Conservation (phyloP, 2,329 filamentous ascomycete genomes). For the Ustulina deusta region DNA sequence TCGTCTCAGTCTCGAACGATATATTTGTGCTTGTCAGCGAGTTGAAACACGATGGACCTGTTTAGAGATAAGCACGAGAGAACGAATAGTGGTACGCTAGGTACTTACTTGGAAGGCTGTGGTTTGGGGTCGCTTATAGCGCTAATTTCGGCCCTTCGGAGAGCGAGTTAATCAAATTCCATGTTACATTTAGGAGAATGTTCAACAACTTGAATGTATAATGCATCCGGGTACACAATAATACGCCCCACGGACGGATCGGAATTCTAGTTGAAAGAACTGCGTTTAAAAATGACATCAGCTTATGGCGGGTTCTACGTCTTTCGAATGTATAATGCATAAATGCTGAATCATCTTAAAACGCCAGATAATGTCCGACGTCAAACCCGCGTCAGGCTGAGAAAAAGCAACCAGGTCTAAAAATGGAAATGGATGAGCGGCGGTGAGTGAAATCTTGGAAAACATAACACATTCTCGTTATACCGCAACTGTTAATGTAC, state of each 20-base stretch:
- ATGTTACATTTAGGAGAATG: neutral
- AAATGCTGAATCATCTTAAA: neutral
- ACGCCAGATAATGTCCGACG: neutral
- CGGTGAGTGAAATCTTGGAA: too few species aligned
- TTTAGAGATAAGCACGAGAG: neutral
- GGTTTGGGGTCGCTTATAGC: neutral
- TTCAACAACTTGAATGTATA: neutral
- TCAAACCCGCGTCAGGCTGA: neutral
- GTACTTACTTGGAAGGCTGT: too few species aligned
- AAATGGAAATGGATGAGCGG: too few species aligned
- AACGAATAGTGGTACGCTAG: too few species aligned
- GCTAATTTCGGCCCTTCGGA: neutral
- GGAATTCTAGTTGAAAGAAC: neutral
- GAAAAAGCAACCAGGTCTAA: too few species aligned
- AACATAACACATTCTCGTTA: too few species aligned
- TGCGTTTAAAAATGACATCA: neutral
- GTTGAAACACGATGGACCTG: neutral
- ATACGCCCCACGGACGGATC: too few species aligned
- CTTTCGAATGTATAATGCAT: neutral
- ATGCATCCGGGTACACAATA: too few species aligned
- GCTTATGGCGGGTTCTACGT: neutral
- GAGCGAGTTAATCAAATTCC: conserved; percentile 2
- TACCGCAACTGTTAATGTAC: too few species aligned
- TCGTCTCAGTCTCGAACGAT: neutral
- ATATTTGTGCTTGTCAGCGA: neutral